Base-by-base conservation (phyloP, 139 green algal species). In the Eudorina sp. region DNA sequence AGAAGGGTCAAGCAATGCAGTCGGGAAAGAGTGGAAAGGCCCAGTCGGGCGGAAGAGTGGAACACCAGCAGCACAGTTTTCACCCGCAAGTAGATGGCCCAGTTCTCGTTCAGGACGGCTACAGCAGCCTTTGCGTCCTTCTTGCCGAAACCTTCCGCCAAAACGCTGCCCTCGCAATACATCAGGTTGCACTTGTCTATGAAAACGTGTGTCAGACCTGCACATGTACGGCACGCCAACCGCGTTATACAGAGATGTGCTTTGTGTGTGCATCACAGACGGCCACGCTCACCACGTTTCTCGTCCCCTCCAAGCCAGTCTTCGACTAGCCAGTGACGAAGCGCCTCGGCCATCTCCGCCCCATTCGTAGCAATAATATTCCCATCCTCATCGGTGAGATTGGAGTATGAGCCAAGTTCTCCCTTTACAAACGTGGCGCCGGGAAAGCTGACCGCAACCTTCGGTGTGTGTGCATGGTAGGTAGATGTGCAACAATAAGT, bases 371-470 rank as follows among this genome's bases (percentile, higher is more conserved):
- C 76, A 34, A 84, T n/a, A 8, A 68, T 5, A 23, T 43, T 41
- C 4, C 76, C 76, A 41, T 25, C 9, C 27, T 5, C 11, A 84
- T 84, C 76, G 29, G 46, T 84, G n/a, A 84, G 27, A 6, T 46
- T n/a, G 4, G n/a, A 53, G 40, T 46, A 46, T 4, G 27, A 34
- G 19, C 76, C 76, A 34, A 48, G 48, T 5, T 53, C 64, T 31
- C 76, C 76, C 29, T 84, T 84, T 16, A 70, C 76, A 69, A 84
- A 84, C 19, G 64, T 46, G 18, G 76, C 76, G 13, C 76, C 76
- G 13, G 76, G 76, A 46, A 84, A 84, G 76, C 76, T 84, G 11
- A 84, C 69, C 29, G 48, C 46, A 31, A 84, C 76, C 76, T 84
- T 55, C 48, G 13, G 9, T 13, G 48, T 55, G 48, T 13, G 48